Evolutionary conservation across 2,329 filamentous ascomycete genomes (phyloP).

Genomic region (Madurella fahalii): DNA sequence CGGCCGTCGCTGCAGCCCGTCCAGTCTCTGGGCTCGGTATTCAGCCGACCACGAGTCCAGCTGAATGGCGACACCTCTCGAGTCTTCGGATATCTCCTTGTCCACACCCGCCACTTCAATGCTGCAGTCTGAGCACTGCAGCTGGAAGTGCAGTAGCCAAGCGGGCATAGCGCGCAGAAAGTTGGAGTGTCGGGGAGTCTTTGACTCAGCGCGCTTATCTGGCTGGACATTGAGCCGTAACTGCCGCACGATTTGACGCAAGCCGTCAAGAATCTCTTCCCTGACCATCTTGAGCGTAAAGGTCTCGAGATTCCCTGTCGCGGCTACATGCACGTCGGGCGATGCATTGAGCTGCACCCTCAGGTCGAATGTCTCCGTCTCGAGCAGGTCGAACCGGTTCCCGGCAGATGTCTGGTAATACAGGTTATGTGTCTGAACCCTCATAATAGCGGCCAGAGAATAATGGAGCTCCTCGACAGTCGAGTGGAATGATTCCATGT

Average conservation of each 20-base stretch:
- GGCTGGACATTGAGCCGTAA: conserved; percentile 67
- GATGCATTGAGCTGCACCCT: conserved; percentile 81
- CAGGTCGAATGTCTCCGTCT: conserved; percentile 83
- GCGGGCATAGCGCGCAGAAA: conserved; percentile 73
- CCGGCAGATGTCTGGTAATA: conserved; percentile 91
- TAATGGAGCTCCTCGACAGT: conserved; percentile 81
- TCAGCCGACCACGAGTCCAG: conserved; percentile 84
- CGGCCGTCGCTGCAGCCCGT: conserved; percentile 55
- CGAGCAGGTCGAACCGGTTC: conserved; percentile 78
- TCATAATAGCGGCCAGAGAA: conserved; percentile 73
- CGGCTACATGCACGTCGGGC: conserved; percentile 78
- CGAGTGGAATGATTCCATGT: conserved; percentile 94
- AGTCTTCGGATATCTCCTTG: conserved; percentile 73
- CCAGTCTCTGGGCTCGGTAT: conserved; percentile 77
- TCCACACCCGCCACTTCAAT: conserved; percentile 89
- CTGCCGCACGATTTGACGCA: conserved; percentile 86
- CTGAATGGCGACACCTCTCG: conserved; percentile 78
- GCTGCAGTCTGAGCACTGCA: conserved; percentile 86
- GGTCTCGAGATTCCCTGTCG: conserved; percentile 75
- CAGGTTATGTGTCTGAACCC: conserved; percentile 79
- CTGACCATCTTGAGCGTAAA: conserved; percentile 87
- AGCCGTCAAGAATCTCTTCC: conserved; percentile 85
- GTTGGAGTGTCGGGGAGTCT: conserved; percentile 53
- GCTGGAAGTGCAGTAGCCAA: conserved; percentile 79
- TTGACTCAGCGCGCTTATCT: conserved; percentile 51